phyloP scores from a whole-genome alignment of 768 basidiomycete genomes.

The Omphalotus guepiniiformis region DNA sequence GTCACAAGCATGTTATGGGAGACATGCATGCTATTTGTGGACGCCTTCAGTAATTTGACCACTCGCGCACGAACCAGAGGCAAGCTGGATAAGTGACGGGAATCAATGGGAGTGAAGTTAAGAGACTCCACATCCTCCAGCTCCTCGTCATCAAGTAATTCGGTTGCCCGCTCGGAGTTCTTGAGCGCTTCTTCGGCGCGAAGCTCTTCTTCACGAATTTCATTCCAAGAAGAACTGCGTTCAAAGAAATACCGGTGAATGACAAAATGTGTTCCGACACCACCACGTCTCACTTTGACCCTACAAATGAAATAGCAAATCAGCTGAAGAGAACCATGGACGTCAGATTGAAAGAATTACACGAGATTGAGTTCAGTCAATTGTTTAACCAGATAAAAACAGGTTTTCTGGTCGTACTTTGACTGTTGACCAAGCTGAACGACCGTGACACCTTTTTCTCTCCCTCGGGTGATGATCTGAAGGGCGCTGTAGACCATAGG shows the following conservation, averaged over 20 bases:
- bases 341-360: slow-evolving; percentile 38
- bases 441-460: slow-evolving; percentile 74
- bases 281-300: slow-evolving; percentile 73
- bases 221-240: slow-evolving; percentile 69
- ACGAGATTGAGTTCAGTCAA: slow-evolving; percentile 70
- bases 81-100: slow-evolving; percentile 72
- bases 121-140: slow-evolving; percentile 24
- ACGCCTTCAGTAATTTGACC: slow-evolving; percentile 64
- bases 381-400: slow-evolving; percentile 80
- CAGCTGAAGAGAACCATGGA: neutral
- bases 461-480: slow-evolving; percentile 78
- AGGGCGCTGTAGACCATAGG: slow-evolving; percentile 83
- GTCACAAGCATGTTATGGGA: slow-evolving; percentile 74
- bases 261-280: slow-evolving; percentile 71
- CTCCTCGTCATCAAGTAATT: slow-evolving; percentile 29
- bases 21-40: slow-evolving; percentile 65
- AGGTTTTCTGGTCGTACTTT: slow-evolving; percentile 85
- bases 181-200: slow-evolving; percentile 33
- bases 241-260: slow-evolving; percentile 86
- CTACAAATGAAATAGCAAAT: slow-evolving; percentile 28
- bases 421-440: slow-evolving; percentile 74
- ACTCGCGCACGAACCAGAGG: slow-evolving; percentile 68
- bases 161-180: slow-evolving; percentile 19
- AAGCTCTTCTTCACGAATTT: slow-evolving; percentile 66
- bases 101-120: slow-evolving; percentile 70